Evolutionary conservation across 352 stramenopile species (phyloP).

Genomic region (Phytopythium oedochilum): DNA sequence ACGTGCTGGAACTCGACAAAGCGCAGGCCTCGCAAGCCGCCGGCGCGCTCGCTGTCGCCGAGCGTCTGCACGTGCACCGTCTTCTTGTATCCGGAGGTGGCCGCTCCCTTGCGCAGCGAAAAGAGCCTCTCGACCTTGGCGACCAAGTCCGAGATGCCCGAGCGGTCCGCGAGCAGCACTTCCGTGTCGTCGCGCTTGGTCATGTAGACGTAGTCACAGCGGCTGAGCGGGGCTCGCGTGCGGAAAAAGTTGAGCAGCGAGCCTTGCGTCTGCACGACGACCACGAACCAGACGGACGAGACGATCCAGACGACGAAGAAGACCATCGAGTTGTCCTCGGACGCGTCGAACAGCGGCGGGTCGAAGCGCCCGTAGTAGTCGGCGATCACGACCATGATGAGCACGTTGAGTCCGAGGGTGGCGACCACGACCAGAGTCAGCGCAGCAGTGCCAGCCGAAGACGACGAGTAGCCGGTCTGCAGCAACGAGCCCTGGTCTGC

Average conservation of each 20-base stretch:
- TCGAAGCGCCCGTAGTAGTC: conserved; percentile 31
- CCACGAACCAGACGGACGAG: conserved; percentile 18
- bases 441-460: conserved; percentile 8
- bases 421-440: conserved; percentile 36
- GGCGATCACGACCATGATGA: conserved; percentile 25
- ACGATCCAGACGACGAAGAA: conserved; percentile 33
- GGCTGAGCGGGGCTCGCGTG: conserved; percentile 11
- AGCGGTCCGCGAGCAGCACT: conserved; percentile 22
- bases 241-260: conserved; percentile 34
- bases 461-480: conserved; percentile 22
- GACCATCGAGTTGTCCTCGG: conserved; percentile 14
- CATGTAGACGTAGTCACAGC: conserved; percentile 30
- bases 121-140: conserved; percentile 15
- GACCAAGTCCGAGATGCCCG: conserved; percentile 21
- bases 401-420: conserved; percentile 21
- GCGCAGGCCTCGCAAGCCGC: conserved; percentile 7
- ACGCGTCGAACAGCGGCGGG: conserved; percentile 19
- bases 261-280: conserved; percentile 15
- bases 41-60: conserved; percentile 2
- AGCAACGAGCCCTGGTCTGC: conserved; percentile 2
- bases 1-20: conserved; percentile 40
- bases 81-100: conserved; percentile 17
- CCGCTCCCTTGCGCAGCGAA: conserved; percentile 6
- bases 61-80: conserved; percentile 20
- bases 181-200: conserved; percentile 18